Evolutionary conservation across 164 flowering plant species (phyloP), one percentile per base, ranked within the genome.

Genomic region (Houttuynia cordata): DNA sequence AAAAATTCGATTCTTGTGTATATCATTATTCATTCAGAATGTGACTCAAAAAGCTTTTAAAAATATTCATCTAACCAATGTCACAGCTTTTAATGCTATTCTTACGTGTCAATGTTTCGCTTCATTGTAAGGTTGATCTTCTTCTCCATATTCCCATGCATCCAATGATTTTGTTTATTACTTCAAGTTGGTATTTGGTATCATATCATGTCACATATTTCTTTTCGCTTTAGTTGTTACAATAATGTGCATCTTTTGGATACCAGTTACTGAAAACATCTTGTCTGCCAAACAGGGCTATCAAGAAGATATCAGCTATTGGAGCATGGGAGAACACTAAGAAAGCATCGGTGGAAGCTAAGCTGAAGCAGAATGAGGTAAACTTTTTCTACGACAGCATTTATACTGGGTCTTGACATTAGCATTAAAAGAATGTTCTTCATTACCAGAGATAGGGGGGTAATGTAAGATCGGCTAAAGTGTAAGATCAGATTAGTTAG

Each of bases 321-420:
- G 63, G n/a, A n/a, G 66, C 95, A 23, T 85, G 95, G 97, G 97
- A 90, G 66, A 87, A 84, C 72, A 69, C 77, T 70, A 79, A 76
- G 72, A 87, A 79, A 68, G 92, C 92, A 55, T 45, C 73, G n/a
- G 49, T 85, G 13, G 92, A 90, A 76, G 88, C 87, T 24, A 42
- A 83, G 24, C 77, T 90, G 66, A 83, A 65, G 52, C 68, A 76
- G 47, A 74, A 75, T n/a, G 97, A 85, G 97, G 97, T 88, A 66
- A 52, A 23, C 50, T 23, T 20, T 24, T 25, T n/a, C 39, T 24
- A 6, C 39, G 24, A 23, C 8, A 45, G 17, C 49, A 45, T 45
- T 45, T 45, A 12, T 17, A 45, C 14, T 45, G 49, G 49, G 17
- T 45, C 14, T 45, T 45, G 17, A 45, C 14, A 45, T 45, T 45